Percentiles rank a stretch among this genome's conserved stretches.
These are phyloP conservation scores for Sugiyamaella valdiviana DNA, from an alignment of 805 yeast species.

Conservation along the genomic window DNA sequence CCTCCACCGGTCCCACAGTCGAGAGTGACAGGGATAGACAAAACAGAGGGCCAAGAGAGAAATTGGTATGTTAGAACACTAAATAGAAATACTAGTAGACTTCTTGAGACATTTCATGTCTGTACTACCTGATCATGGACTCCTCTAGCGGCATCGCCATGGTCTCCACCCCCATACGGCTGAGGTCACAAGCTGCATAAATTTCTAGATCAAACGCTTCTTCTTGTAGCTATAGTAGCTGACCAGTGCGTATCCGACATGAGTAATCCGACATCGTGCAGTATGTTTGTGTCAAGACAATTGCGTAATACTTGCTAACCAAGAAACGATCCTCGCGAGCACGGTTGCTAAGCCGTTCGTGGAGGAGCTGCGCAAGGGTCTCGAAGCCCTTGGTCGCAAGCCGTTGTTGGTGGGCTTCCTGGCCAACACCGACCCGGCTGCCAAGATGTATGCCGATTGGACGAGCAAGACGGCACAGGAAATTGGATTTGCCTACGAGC, in stretches of 20 bases:
- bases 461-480: conserved; percentile 85
- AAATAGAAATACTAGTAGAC: no score
- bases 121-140: no score
- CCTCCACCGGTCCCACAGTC: background rate
- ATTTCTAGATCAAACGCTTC: no score
- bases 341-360: conserved; percentile 76
- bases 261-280: conserved; percentile 4
- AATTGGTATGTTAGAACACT: no score
- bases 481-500: conserved; percentile 78
- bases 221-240: no score
- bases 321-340: conserved; percentile 70
- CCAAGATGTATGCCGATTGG: conserved; percentile 92
- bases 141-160: no score
- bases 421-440: conserved; percentile 93
- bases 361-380: conserved; percentile 61
- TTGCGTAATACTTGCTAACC: background rate
- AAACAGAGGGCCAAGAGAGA: no score
- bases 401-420: conserved; percentile 87
- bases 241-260: background rate
- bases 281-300: conserved; percentile 1
- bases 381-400: conserved; percentile 44
- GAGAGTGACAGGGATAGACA: no score
- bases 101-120: no score
- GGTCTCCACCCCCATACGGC: no score
- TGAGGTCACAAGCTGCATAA: no score